Percentiles rank a stretch among this genome's conserved stretches.
Conservation (phyloP, 495 filamentous ascomycete genomes). For the Daldinia concentrica region DNA sequence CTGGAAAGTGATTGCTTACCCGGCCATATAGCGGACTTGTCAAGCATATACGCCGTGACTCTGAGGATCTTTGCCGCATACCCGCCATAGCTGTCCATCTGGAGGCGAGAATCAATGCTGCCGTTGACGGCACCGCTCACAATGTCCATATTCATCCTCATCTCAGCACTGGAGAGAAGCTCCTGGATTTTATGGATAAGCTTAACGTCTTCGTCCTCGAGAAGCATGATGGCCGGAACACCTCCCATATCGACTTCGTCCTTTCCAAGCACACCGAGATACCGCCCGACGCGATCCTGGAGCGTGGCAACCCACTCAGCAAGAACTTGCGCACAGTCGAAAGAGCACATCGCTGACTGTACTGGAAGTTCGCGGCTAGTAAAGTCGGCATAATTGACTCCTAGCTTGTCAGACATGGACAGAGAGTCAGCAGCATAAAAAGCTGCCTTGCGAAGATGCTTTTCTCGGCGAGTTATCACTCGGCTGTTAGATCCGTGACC, state of each 20-base stretch:
- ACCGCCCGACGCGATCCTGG: slow-evolving; percentile 91
- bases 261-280: slow-evolving; percentile 84
- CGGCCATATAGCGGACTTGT: slow-evolving; percentile 91
- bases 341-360: slow-evolving; percentile 90
- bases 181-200: slow-evolving; percentile 85
- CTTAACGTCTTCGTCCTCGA: slow-evolving; percentile 92
- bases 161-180: slow-evolving; percentile 79
- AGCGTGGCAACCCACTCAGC: slow-evolving; percentile 97
- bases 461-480: slow-evolving; percentile 69
- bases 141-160: slow-evolving; percentile 74
- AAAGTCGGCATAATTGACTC: slow-evolving; percentile 86
- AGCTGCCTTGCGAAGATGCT: slow-evolving; percentile 89
- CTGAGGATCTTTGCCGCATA: slow-evolving; percentile 87
- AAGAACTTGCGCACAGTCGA: slow-evolving; percentile 96
- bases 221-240: slow-evolving; percentile 84
- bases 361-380: slow-evolving; percentile 90
- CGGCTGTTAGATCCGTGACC: slow-evolving; percentile 44
- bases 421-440: slow-evolving; percentile 95
- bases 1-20: slow-evolving; percentile 61
- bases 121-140: slow-evolving; percentile 54
- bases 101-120: slow-evolving; percentile 60
- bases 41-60: slow-evolving; percentile 88
- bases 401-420: slow-evolving; percentile 86
- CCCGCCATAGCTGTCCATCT: slow-evolving; percentile 71
- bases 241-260: slow-evolving; percentile 80